These are phyloP conservation scores for Calvatia gigantea DNA, from an alignment of 768 basidiomycete species.

Conservation along the genomic window DNA sequence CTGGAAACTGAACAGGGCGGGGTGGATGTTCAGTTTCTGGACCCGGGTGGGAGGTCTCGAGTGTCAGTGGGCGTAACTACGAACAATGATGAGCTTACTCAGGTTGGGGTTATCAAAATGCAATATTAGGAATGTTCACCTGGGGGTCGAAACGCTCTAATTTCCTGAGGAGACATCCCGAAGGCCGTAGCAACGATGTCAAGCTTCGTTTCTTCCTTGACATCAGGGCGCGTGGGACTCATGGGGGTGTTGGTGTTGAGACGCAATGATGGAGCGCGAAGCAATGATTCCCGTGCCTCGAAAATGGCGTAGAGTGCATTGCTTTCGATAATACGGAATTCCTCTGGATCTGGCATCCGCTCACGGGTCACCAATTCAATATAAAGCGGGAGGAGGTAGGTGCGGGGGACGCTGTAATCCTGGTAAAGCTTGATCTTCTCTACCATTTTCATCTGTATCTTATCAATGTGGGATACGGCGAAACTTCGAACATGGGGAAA, in stretches of 20 bases:
- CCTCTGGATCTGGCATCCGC: background rate
- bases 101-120: too few relatives aligned
- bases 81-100: too few relatives aligned
- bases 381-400: slow-evolving; percentile 1
- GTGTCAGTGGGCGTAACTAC: too few relatives aligned
- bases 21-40: too few relatives aligned
- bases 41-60: too few relatives aligned
- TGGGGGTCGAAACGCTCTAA: background rate
- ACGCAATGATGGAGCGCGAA: background rate
- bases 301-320: background rate
- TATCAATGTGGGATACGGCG: slow-evolving; percentile 31
- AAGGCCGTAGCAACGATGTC: background rate
- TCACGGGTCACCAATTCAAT: slow-evolving; percentile 1
- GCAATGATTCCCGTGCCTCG: slow-evolving; percentile 9
- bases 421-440: slow-evolving; percentile 1
- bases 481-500: slow-evolving; percentile 47
- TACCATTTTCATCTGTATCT: background rate
- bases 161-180: background rate
- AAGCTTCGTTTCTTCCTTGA: background rate
- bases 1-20: too few relatives aligned
- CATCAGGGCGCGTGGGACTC: background rate
- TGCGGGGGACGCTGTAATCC: background rate
- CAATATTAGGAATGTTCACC: background rate
- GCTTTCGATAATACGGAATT: slow-evolving; percentile 1
- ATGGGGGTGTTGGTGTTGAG: too few relatives aligned